phyloP scores from a whole-genome alignment of 2,329 filamentous ascomycete species.

The Boeremia lycopersici region DNA sequence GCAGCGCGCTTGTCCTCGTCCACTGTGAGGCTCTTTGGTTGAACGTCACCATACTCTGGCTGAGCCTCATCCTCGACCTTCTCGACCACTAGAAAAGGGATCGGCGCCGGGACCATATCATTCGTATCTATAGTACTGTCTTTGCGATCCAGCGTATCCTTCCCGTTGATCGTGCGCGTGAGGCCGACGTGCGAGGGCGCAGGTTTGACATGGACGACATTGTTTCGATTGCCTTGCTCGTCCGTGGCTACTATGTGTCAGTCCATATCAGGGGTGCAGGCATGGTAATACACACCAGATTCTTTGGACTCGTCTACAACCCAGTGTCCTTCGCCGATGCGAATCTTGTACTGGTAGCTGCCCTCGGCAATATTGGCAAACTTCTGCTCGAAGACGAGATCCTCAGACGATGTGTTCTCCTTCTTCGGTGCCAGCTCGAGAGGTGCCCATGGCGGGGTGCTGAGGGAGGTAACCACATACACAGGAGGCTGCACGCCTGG shows the following conservation, averaged over 20 bases:
- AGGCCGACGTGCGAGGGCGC: not conserved
- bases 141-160: slow-evolving; percentile 23
- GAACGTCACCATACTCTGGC: slow-evolving; percentile 23
- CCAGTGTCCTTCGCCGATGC: slow-evolving; percentile 69
- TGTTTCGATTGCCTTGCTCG: slow-evolving; percentile 60
- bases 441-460: slow-evolving; percentile 68
- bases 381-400: slow-evolving; percentile 63
- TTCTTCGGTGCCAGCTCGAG: slow-evolving; percentile 65
- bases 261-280: not conserved
- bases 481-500: slow-evolving; percentile 68
- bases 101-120: slow-evolving; percentile 14
- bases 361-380: slow-evolving; percentile 62
- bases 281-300: slow-evolving; percentile 58
- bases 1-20: slow-evolving; percentile 27
- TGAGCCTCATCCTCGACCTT: slow-evolving; percentile 27
- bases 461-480: slow-evolving; percentile 73
- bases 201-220: slow-evolving; percentile 51
- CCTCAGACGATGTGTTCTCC: slow-evolving; percentile 56
- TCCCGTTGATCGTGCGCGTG: not conserved
- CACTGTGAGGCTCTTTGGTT: slow-evolving; percentile 18
- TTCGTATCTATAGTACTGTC: slow-evolving; percentile 22
- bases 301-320: slow-evolving; percentile 67
- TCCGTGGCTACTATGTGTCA: slow-evolving; percentile 54
- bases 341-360: slow-evolving; percentile 77
- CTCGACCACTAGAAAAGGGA: slow-evolving; percentile 33